Percentiles rank a stretch among this genome's conserved stretches.
These are phyloP conservation scores for Fusarium temperatum DNA, from an alignment of 2,329 filamentous ascomycete genomes.

Conservation along the genomic window DNA sequence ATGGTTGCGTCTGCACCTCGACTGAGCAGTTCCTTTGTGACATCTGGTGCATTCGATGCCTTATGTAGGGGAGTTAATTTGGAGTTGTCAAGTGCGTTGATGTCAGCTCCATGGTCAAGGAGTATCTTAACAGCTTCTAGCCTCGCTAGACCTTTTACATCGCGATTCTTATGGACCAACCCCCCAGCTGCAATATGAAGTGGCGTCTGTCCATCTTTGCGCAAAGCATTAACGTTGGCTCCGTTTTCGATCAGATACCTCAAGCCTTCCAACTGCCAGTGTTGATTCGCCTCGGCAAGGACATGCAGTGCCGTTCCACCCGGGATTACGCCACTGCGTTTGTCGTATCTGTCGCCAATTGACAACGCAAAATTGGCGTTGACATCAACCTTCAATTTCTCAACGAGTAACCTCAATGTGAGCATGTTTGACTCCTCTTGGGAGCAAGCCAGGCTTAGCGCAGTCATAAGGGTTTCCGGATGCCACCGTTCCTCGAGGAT, in stretches of 20 bases:
- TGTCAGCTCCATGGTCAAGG: constrained; percentile 30
- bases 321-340: neutral
- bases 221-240: constrained; percentile 3
- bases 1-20: constrained; percentile 7
- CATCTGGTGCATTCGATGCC: constrained; percentile 2
- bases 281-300: constrained; percentile 16
- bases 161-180: fast-evolving
- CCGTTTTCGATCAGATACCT: constrained; percentile 21
- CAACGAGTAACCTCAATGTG: constrained; percentile 20
- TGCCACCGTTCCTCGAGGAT: neutral
- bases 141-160: constrained; percentile 3
- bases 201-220: constrained; percentile 9
- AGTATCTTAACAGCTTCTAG: constrained; percentile 12
- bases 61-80: constrained; percentile 8
- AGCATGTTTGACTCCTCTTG: constrained; percentile 12
- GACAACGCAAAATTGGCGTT: neutral
- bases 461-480: neutral
- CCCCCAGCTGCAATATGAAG: constrained; percentile 25
- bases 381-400: constrained; percentile 22
- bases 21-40: constrained; percentile 10
- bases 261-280: constrained; percentile 33
- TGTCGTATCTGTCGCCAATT: neutral
- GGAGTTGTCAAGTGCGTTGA: constrained; percentile 7
- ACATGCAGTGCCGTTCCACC: constrained; percentile 31
- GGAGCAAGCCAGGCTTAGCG: constrained; percentile 17